phyloP scores from a whole-genome alignment of 257 asterid genomes.

The Haberlea rhodopensis region DNA sequence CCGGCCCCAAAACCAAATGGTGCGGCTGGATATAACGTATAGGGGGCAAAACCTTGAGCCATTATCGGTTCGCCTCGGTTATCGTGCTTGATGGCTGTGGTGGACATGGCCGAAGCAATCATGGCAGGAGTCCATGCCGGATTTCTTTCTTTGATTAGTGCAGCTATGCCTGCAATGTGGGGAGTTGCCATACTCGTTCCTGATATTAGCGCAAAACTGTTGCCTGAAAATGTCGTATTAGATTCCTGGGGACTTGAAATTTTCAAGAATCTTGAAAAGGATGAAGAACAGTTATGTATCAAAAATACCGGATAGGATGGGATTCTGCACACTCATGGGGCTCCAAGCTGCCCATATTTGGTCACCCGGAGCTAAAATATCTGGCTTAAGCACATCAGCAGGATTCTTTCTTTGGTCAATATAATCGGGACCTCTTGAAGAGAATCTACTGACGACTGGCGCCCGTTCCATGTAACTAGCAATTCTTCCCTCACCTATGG shows the following conservation, averaged over 20 bases:
- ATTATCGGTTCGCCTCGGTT: conserved; percentile 74
- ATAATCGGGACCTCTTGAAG: conserved; percentile 88
- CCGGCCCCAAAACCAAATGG: conserved; percentile 90
- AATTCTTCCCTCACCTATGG: conserved; percentile 76
- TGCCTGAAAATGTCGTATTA: conserved; percentile 41
- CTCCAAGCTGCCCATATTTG: conserved; percentile 99
- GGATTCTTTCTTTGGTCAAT: conserved; percentile 54
- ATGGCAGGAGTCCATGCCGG: conserved; percentile 85
- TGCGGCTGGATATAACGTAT: conserved; percentile 57
- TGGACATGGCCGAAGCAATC: conserved; percentile 92
- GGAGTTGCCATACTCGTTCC: conserved; percentile 99
- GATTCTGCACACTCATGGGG: conserved; percentile 73
- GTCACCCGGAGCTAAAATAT: conserved; percentile 88
- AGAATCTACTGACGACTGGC: conserved; percentile 82
- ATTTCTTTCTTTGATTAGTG: conserved; percentile 63
- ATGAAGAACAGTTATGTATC: neutral
- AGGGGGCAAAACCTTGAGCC: conserved; percentile 69
- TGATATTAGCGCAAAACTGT: conserved; percentile 63
- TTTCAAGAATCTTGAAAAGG: neutral
- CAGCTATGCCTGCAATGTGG: conserved; percentile 87
- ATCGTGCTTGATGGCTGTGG: conserved; percentile 71
- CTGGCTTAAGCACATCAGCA: conserved; percentile 85
- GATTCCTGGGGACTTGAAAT: neutral
- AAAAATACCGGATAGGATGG: conserved; percentile 58
- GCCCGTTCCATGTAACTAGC: conserved; percentile 69